phyloP scores from a whole-genome alignment of 371 early-diverging fungal genomes.

The Lichtheimia ornata region DNA sequence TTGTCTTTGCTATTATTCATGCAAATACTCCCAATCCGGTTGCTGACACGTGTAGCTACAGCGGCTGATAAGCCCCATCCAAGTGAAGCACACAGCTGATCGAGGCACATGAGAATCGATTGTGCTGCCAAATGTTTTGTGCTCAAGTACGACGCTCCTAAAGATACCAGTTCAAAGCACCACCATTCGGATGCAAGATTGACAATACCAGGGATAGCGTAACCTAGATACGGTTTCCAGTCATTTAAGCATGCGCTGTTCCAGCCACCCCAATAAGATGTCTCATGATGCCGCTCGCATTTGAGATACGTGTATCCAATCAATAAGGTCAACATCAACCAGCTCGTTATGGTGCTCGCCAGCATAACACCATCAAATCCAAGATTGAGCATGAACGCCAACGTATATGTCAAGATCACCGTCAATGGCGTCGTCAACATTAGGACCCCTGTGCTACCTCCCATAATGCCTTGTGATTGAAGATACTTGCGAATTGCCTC shows the following conservation, averaged over 20 bases:
- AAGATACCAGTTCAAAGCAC: conserved; percentile 59
- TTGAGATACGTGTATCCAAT: conserved; percentile 69
- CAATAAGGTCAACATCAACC: conserved; percentile 54
- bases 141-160: conserved; percentile 67
- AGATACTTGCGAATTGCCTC: conserved; percentile 74
- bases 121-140: conserved; percentile 74
- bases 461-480: conserved; percentile 76
- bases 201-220: conserved; percentile 47
- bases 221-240: conserved; percentile 52
- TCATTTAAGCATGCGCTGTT: conserved; percentile 56
- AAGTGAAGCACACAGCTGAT: conserved; percentile 59
- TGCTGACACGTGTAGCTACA: conserved; percentile 72
- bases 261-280: conserved; percentile 76
- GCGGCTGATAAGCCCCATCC: conserved; percentile 69
- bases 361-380: conserved; percentile 81
- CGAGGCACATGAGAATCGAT: conserved; percentile 68
- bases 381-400: conserved; percentile 59
- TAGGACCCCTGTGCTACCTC: conserved; percentile 65
- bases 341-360: conserved; percentile 66
- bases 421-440: conserved; percentile 70
- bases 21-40: conserved; percentile 50
- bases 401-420: conserved; percentile 58
- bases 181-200: conserved; percentile 71
- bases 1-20: too few species aligned
- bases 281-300: background rate